phyloP scores from a whole-genome alignment of 1,284 basidiomycete genomes.

The Cutaneotrichosporon curvatum region DNA sequence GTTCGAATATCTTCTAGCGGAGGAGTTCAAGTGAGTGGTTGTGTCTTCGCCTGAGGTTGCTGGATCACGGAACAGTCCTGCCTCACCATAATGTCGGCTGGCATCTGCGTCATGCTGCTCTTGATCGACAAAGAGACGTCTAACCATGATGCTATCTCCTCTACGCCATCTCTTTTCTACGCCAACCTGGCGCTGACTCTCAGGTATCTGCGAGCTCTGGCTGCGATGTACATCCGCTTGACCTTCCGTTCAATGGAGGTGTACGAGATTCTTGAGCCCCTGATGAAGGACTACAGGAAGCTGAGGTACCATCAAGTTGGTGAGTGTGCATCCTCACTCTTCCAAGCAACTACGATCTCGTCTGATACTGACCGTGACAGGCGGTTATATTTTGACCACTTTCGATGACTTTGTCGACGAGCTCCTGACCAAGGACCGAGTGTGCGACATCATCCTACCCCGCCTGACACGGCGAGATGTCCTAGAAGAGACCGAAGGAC shows the following conservation, averaged over 20 bases:
- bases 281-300: slow-evolving; percentile 90
- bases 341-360: not conserved
- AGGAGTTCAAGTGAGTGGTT: slow-evolving; percentile 86
- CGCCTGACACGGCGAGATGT: slow-evolving; percentile 77
- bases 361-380: slow-evolving; percentile 44
- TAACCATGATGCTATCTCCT: too few relatives aligned
- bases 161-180: not conserved
- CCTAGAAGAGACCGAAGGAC: slow-evolving; percentile 83
- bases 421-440: slow-evolving; percentile 78
- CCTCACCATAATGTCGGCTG: not conserved
- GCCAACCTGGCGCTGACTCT: not conserved
- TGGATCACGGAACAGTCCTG: not conserved
- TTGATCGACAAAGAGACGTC: too few relatives aligned
- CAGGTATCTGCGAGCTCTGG: slow-evolving; percentile 87
- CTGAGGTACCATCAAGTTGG: slow-evolving; percentile 72
- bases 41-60: not conserved
- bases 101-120: too few relatives aligned
- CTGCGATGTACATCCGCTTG: slow-evolving; percentile 90
- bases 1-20: slow-evolving; percentile 85
- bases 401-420: slow-evolving; percentile 91
- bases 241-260: slow-evolving; percentile 85
- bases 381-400: slow-evolving; percentile 70
- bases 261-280: slow-evolving; percentile 85
- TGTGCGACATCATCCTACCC: slow-evolving; percentile 94
- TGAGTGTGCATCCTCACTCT: slow-evolving; percentile 45